Evolutionary conservation across 345 rosid species (phyloP).

Genomic region (Acer yangbiense): DNA sequence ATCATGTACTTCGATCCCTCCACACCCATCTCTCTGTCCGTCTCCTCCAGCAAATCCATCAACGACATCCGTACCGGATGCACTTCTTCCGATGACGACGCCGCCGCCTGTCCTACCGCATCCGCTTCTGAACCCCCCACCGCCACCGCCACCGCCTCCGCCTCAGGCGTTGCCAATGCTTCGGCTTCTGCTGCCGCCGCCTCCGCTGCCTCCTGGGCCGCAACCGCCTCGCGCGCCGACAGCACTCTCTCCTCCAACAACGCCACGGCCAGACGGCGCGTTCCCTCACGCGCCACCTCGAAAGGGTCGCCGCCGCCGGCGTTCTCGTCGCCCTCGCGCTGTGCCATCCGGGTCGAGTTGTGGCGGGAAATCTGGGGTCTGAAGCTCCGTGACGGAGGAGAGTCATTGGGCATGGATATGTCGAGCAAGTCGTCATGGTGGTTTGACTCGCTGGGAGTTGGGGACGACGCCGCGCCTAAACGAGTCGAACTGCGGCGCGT

Average conservation of each 20-base stretch:
- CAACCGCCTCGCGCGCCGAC: constrained; percentile 86
- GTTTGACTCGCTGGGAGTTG: constrained; percentile 20
- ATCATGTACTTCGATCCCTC: constrained; percentile 57
- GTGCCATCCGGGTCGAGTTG: constrained; percentile 41
- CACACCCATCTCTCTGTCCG: constrained; percentile 68
- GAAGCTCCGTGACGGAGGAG: constrained; percentile 36
- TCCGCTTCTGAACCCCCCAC: constrained; percentile 33
- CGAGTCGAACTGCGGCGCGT: constrained; percentile 53
- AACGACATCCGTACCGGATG: constrained; percentile 73
- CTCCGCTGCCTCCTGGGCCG: constrained; percentile 72
- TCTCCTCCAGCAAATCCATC: constrained; percentile 87
- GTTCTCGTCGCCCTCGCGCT: constrained; percentile 22
- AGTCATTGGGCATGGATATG: constrained; percentile 31
- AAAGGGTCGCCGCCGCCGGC: constrained; percentile 29
- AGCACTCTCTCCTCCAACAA: constrained; percentile 66
- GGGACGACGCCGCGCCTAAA: constrained; percentile 36
- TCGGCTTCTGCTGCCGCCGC: constrained; percentile 44
- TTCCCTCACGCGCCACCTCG: constrained; percentile 35
- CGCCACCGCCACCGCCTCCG: constrained; percentile 34
- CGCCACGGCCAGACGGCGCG: constrained; percentile 40
- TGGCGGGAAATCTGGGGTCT: constrained; percentile 54
- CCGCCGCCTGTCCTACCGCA: constrained; percentile 13
- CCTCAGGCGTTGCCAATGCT: constrained; percentile 59
- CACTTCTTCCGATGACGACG: constrained; percentile 10
- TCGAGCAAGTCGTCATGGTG: constrained; percentile 32